phyloP scores from a whole-genome alignment of 208 protist species.

The Trypanosoma conorhini region DNA sequence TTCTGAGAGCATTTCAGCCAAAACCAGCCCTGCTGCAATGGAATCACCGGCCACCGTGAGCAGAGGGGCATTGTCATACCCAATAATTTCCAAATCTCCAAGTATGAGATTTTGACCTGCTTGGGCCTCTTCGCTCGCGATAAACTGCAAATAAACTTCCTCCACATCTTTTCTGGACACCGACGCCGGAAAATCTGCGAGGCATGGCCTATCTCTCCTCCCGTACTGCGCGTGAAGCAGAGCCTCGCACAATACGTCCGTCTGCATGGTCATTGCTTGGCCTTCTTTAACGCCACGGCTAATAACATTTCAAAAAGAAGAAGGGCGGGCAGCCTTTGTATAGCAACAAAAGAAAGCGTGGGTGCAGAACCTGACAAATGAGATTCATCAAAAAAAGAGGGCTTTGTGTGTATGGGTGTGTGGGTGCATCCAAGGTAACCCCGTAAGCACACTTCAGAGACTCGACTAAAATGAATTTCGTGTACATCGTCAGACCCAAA shows the following conservation, averaged over 20 bases:
- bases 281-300: neutral
- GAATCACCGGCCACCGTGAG: slow-evolving; percentile 28
- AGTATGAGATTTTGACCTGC: slow-evolving; percentile 16
- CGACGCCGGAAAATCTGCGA: slow-evolving; percentile 55
- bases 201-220: slow-evolving; percentile 41
- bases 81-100: slow-evolving; percentile 19
- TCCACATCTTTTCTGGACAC: slow-evolving; percentile 41
- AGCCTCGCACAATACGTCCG: slow-evolving; percentile 41
- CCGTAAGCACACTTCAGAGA: neutral
- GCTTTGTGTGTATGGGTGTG: too few species aligned
- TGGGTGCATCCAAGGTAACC: neutral
- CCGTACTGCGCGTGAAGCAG: slow-evolving; percentile 74
- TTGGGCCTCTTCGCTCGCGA: slow-evolving; percentile 24
- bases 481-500: slow-evolving; percentile 1
- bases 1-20: slow-evolving; percentile 17
- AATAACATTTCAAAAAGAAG: neutral
- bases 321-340: neutral
- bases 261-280: slow-evolving; percentile 16
- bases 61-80: slow-evolving; percentile 1
- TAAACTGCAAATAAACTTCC: slow-evolving; percentile 43
- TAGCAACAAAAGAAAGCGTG: slow-evolving; percentile 2
- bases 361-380: neutral
- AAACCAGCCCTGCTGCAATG: slow-evolving; percentile 18
- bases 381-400: neutral
- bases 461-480: neutral